Evolutionary conservation across 2,329 filamentous ascomycete species (phyloP), one percentile per base, ranked within the genome.

Genomic region (Exophiala sideris): DNA sequence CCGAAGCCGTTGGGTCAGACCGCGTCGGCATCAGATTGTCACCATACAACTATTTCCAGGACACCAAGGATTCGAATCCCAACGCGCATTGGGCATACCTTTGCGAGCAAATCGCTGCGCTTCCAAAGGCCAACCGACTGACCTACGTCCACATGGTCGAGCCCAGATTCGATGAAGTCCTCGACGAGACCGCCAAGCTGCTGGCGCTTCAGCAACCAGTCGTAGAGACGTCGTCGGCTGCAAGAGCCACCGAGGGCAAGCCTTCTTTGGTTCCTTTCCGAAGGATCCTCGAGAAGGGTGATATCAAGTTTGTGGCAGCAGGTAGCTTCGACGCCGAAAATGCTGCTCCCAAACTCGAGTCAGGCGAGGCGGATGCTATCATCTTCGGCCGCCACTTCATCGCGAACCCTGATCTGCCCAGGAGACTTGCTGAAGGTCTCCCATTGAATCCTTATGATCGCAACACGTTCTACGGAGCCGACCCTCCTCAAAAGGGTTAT

Each of bases 71-170:
- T 59, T 73, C 72, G 18, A 70, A 73, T 50, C 75, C 75, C 2
- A 71, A 72, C 52, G 62, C 65, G 29, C 70, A 76, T 63, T 80
- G 77, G 73, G 66, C 70, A 3, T 67, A 74, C 33, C 64, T 79
- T 4, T 77, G 75, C 58, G 63, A 68, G 34, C 66, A 71, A 59
- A 73, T 77, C 14, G 72, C 69, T 1, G 57, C 50, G 12, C 61
- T 76, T 1, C 66, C 72, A 0, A 60, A 57, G 3, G 53, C 56
- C 1, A 64, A 71, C n/a, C 65, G 70, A 2, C 70, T 88, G 11
- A 78, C 83, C 0, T 88, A 83, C 63, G 65, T 86, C 1, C 83
- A 87, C 65, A 54, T 86, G 0, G 70, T 88, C 6, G 83, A 88
- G 63, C 76, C 81, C 0, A 76, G 82, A 0, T 69, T 84, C 51